A percentile compares a stretch with the other conserved stretches of the same genome.
Evolutionary conservation across 2,329 filamentous ascomycete genomes (phyloP).

Genomic region (Cercospora zeina): DNA sequence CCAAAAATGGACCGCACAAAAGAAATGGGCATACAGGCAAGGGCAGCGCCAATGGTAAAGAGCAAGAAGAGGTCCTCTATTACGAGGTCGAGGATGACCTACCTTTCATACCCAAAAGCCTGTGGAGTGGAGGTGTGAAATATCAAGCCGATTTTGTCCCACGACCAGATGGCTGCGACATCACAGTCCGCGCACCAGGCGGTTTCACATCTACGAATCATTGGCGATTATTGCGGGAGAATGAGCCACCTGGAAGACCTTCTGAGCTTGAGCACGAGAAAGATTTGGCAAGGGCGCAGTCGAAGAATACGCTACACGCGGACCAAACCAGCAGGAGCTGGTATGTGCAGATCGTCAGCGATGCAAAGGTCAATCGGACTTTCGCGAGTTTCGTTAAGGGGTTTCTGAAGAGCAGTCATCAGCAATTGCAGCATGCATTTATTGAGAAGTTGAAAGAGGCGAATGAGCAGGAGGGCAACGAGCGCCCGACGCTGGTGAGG

Average conservation of each 20-base stretch:
- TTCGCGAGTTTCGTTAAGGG: constrained; percentile 41
- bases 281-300: constrained; percentile 21
- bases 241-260: constrained; percentile 9
- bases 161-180: constrained; percentile 39
- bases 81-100: constrained; percentile 42
- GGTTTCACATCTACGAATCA: constrained; percentile 40
- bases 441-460: constrained; percentile 36
- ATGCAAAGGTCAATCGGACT: constrained; percentile 37
- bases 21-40: constrained; percentile 16
- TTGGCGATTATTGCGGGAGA: constrained; percentile 37
- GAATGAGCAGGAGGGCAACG: constrained; percentile 18
- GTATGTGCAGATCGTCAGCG: constrained; percentile 40
- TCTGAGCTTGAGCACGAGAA: constrained; percentile 10
- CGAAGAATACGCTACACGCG: constrained; percentile 33
- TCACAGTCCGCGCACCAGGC: constrained; percentile 40
- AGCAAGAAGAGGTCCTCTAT: constrained; percentile 24
- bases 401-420: constrained; percentile 39
- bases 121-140: constrained; percentile 39
- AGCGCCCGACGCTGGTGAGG: constrained; percentile 31
- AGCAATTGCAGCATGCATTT: constrained; percentile 36
- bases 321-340: constrained; percentile 30
- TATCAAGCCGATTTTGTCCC: constrained; percentile 39
- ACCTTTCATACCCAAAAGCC: constrained; percentile 39
- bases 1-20: constrained; percentile 15
- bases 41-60: constrained; percentile 18